Evolutionary conservation across 163 green algal genomes (phyloP), one percentile per base, ranked within the genome.

Genomic region (Scenedesmus sp.): DNA sequence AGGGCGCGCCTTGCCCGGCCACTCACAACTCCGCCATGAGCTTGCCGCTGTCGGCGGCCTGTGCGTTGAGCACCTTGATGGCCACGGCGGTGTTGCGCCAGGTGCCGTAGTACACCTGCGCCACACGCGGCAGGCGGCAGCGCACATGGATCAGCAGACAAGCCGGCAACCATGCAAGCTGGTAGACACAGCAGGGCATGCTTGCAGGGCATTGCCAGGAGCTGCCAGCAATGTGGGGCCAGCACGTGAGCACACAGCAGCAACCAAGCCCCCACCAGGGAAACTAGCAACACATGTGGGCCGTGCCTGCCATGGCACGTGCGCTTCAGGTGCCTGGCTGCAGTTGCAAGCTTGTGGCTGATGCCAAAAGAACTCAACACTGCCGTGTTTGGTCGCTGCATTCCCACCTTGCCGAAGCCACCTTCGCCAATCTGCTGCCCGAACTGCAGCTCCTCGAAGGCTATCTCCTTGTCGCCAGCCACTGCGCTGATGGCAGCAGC

Each of bases 321-420:
- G n/a, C n/a, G n/a, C n/a, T n/a, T n/a, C n/a, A n/a, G n/a, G n/a
- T n/a, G n/a, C n/a, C n/a, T n/a, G n/a, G n/a, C n/a, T n/a, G n/a
- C n/a, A n/a, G n/a, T n/a, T n/a, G n/a, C 68, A 80, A 80, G 68
- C 68, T 20, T 42, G 15, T 13, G 72, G 72, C 35, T 46, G 4
- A 7, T 81, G 72, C 35, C n/a, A 3, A 40, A 18, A 44, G n/a
- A 22, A 80, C n/a, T 24, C 3, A 24, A 13, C 68, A 37, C 22
- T 70, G 56, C 56, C 20, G 30, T n/a, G n/a, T 3, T 16, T 70
- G 56, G 9, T 70, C 1, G 20, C 20, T 46, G 61, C 61, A 73
- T 33, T 24, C 9, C 3, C 20, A 95, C 94, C 94, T 94, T 93
- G 87, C 94, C 94, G 91, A 96, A 96, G 44, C 93, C 95, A 5